Base-by-base conservation (phyloP, 805 yeast species). In the Wickerhamiella kurtzmanii region DNA sequence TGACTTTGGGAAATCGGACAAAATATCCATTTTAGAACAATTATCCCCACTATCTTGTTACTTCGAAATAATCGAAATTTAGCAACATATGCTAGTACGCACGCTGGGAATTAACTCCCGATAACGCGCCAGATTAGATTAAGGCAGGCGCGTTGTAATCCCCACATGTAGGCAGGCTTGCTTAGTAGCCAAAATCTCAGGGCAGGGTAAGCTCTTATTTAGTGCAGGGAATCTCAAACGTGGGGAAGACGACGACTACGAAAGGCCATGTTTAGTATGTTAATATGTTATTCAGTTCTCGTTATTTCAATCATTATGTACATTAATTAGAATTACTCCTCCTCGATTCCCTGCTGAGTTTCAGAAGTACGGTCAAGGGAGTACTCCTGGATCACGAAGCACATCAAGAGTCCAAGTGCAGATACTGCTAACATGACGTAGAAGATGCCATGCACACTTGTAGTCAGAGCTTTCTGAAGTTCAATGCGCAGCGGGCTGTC, bases 341-440 rank as follows among this genome's bases (percentile, higher is more conserved):
- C 46, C 9, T 37, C 48, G 35, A 58, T 47, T 0, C 55, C 57
- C 41, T 60, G 62, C 36, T 50, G 48, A 2, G 62, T 36, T 22
- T 49, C 49, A 28, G 50, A 48, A 6, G 43, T 38, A 25, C 49
- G 51, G 43, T 60, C 60, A 17, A 60, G 46, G 1, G 56, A 28
- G 45, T 55, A 57, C 37, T 56, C 60, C 44, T 56, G 57, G 35
- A 56, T 58, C 13, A 56, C 15, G 13, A 57, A 18, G 17, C 54
- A 50, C 13, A 50, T 15, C 1, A 48, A 17, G 35, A 60, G 48
- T 13, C 54, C 57, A 8, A 49, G 45, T 1, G 51, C 61, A 11
- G 52, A 48, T 44, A 60, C 52, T 0, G 47, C 56, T 4, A 51
- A 46, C 43, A 52, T 13, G 15, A 52, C 56, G 22, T 50, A 28